phyloP scores from a whole-genome alignment of 148 eudicot genomes.

The Silene conica region DNA sequence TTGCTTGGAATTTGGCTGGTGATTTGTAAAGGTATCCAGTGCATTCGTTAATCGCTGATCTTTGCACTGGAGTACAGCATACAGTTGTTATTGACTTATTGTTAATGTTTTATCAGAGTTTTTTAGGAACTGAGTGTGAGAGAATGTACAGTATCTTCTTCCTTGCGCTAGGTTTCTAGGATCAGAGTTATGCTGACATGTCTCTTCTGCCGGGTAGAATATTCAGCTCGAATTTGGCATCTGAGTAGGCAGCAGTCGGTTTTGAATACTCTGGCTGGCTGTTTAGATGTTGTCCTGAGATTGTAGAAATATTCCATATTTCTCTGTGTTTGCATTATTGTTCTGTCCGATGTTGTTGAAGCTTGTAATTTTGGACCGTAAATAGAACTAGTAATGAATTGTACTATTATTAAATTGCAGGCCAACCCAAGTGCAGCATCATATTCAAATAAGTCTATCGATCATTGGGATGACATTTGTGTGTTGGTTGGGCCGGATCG shows the following conservation, averaged over 20 bases:
- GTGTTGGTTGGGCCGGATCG: too few relatives aligned
- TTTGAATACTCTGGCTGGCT: too few relatives aligned
- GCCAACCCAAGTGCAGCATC: too few relatives aligned
- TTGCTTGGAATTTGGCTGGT: slow-evolving; percentile 51
- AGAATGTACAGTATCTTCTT: background rate
- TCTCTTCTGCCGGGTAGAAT: background rate
- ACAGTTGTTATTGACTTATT: background rate
- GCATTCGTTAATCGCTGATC: slow-evolving; percentile 31
- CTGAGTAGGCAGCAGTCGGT: slow-evolving; percentile 5
- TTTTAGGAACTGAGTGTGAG: background rate
- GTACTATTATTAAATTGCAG: too few relatives aligned
- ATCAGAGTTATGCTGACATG: background rate
- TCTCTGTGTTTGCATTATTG: too few relatives aligned
- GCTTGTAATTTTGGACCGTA: too few relatives aligned
- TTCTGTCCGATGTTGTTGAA: too few relatives aligned
- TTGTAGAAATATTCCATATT: too few relatives aligned
- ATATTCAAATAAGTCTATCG: too few relatives aligned
- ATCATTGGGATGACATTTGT: too few relatives aligned
- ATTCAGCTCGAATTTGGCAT: background rate
- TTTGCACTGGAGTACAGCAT: background rate
- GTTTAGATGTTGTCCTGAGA: too few relatives aligned
- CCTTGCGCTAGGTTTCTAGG: background rate
- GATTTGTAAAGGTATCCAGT: slow-evolving; percentile 47
- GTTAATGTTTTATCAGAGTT: background rate
- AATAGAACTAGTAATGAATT: too few relatives aligned